Conservation (phyloP, 176 grass and related monocot genomes). For the Oryza brachyantha region DNA sequence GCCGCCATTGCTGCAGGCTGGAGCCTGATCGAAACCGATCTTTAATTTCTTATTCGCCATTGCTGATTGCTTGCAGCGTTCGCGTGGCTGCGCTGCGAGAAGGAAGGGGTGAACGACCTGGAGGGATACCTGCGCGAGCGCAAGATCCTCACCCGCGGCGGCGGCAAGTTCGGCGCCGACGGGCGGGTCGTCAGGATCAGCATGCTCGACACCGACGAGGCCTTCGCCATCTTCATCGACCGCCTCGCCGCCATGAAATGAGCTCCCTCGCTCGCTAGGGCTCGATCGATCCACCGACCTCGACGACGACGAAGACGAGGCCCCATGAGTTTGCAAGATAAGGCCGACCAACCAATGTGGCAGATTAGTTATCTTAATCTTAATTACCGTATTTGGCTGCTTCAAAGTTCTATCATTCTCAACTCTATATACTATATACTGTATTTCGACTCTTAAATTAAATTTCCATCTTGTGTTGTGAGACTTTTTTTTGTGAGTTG, state of each 20-base stretch:
- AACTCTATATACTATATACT: too few relatives aligned
- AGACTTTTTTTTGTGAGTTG: too few relatives aligned
- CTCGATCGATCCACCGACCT: background rate
- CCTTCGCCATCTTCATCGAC: conserved; percentile 42
- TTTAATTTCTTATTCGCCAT: background rate
- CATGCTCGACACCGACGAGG: conserved; percentile 62
- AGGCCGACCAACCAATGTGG: background rate
- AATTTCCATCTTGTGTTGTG: too few relatives aligned
- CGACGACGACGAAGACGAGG: background rate
- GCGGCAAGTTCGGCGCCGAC: conserved; percentile 40
- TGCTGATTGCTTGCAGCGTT: conserved; percentile 34
- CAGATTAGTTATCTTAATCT: background rate
- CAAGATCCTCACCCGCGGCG: conserved; percentile 47
- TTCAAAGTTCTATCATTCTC: too few relatives aligned
- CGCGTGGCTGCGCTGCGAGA: conserved; percentile 59
- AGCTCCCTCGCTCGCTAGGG: background rate
- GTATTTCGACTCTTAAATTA: background rate
- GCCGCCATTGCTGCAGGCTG: background rate
- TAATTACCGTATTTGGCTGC: background rate
- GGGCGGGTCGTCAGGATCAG: conserved; percentile 43
- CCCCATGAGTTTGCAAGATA: background rate
- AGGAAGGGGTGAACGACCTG: conserved; percentile 27
- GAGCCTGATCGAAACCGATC: background rate
- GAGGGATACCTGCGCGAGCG: conserved; percentile 38
- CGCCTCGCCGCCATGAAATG: conserved; percentile 38